Conservation (phyloP, 176 grass and related monocot genomes). For the Avena sativa region DNA sequence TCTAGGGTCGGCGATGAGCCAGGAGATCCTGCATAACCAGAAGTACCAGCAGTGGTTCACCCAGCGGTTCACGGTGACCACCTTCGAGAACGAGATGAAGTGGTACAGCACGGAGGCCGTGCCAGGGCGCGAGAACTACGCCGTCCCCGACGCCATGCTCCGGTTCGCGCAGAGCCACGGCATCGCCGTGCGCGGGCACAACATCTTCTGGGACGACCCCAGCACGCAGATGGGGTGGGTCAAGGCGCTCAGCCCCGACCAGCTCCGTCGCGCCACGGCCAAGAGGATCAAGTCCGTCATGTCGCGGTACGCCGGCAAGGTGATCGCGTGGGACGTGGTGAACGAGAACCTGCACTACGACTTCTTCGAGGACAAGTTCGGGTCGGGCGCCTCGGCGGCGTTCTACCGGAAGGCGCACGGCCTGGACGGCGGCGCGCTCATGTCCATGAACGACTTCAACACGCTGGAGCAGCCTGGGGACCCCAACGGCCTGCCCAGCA, state of each 20-base stretch:
- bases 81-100: conserved; percentile 99
- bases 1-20: conserved; percentile 70
- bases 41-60: conserved; percentile 85
- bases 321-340: conserved; percentile 95
- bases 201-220: conserved; percentile 84
- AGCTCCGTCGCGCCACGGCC: conserved; percentile 32
- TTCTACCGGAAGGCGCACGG: conserved; percentile 66
- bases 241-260: neutral
- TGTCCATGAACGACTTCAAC: conserved; percentile 93
- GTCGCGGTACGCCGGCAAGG: conserved; percentile 64
- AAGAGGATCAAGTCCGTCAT: conserved; percentile 59
- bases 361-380: conserved; percentile 71
- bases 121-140: conserved; percentile 64
- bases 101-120: conserved; percentile 73
- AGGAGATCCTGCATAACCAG: conserved; percentile 59
- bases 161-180: conserved; percentile 55
- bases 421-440: conserved; percentile 53
- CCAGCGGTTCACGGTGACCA: conserved; percentile 82
- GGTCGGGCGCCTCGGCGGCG: conserved; percentile 50
- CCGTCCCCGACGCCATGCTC: conserved; percentile 73
- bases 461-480: conserved; percentile 75
- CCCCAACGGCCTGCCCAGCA: conserved; percentile 38
- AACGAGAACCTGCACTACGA: conserved; percentile 87
- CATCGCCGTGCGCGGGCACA: conserved; percentile 73
- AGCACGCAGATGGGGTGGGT: conserved; percentile 49